These are phyloP conservation scores for Coniochaeta sp. DNA, from an alignment of 2,329 filamentous ascomycete species.

Conservation along the genomic window DNA sequence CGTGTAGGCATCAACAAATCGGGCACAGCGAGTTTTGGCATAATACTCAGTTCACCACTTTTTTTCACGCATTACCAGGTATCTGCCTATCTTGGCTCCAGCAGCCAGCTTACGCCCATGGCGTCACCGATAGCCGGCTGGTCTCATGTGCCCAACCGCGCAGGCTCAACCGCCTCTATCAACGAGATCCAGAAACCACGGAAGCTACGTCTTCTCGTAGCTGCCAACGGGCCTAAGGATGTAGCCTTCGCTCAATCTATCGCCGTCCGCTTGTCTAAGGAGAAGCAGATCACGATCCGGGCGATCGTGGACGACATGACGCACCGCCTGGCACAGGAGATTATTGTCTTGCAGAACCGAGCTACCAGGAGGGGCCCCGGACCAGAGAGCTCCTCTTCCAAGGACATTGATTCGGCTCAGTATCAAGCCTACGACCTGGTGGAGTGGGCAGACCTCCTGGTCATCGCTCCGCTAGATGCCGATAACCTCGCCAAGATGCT, in stretches of 20 bases:
- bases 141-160: not conserved
- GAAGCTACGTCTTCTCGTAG: conserved; percentile 53
- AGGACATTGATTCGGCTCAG: conserved; percentile 43
- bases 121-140: not conserved
- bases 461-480: conserved; percentile 78
- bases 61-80: not conserved
- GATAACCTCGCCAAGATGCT: conserved; percentile 84
- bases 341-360: conserved; percentile 51
- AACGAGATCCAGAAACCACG: conserved; percentile 30
- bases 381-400: conserved; percentile 18
- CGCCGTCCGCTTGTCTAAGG: conserved; percentile 59
- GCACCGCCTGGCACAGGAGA: conserved; percentile 54
- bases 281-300: conserved; percentile 51
- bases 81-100: not conserved
- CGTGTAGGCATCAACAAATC: not conserved
- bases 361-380: conserved; percentile 22
- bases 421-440: conserved; percentile 60
- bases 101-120: not conserved
- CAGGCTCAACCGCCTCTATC: conserved; percentile 18
- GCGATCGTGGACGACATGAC: conserved; percentile 60
- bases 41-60: not conserved
- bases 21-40: not conserved
- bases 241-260: conserved; percentile 59
- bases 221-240: conserved; percentile 57
- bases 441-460: conserved; percentile 80